A percentile compares a stretch with the other conserved stretches of the same genome.
These are phyloP conservation scores for Azolla pinnata DNA, from an alignment of 75 land plant genomes.

Conservation along the genomic window DNA sequence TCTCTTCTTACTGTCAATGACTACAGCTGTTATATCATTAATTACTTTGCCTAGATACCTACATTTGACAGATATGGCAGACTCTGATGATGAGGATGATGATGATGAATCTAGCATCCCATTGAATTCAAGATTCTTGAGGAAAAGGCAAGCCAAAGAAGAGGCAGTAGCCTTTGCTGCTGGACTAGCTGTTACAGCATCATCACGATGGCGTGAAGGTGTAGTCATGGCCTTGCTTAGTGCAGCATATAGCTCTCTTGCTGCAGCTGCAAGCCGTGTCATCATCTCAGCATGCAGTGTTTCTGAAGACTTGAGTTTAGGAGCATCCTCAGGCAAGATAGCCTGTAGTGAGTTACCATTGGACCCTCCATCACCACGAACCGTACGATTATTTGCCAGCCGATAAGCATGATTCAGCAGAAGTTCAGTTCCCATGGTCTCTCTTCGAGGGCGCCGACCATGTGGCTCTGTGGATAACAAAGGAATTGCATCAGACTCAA, in stretches of 20 bases:
- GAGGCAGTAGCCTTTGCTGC: constrained; percentile 59
- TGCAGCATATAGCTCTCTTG: constrained; percentile 58
- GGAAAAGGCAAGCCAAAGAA: constrained; percentile 57
- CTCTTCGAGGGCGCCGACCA: constrained; percentile 36
- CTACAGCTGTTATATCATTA: constrained; percentile 63
- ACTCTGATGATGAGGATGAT: constrained; percentile 31
- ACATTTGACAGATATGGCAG: constrained; percentile 63
- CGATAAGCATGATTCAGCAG: constrained; percentile 38
- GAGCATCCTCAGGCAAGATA: constrained; percentile 32
- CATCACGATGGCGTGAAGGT: constrained; percentile 78
- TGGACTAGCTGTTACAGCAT: constrained; percentile 44
- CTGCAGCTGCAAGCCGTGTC: constrained; percentile 43
- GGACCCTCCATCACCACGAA: constrained; percentile 37
- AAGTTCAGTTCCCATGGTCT: constrained; percentile 33
- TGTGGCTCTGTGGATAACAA: constrained; percentile 51
- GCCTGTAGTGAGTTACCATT: constrained; percentile 28
- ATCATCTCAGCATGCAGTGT: constrained; percentile 46
- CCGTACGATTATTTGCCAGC: constrained; percentile 31
- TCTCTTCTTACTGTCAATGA: constrained; percentile 61
- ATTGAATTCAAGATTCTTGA: constrained; percentile 52
- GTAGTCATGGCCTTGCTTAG: constrained; percentile 65
- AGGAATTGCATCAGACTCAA: constrained; percentile 57
- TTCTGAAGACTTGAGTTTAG: constrained; percentile 69
- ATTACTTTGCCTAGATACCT: constrained; percentile 93
- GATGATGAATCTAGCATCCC: constrained; percentile 28